Conservation (phyloP, 169 alveolate genomes). For the Babesia gibsoni region DNA sequence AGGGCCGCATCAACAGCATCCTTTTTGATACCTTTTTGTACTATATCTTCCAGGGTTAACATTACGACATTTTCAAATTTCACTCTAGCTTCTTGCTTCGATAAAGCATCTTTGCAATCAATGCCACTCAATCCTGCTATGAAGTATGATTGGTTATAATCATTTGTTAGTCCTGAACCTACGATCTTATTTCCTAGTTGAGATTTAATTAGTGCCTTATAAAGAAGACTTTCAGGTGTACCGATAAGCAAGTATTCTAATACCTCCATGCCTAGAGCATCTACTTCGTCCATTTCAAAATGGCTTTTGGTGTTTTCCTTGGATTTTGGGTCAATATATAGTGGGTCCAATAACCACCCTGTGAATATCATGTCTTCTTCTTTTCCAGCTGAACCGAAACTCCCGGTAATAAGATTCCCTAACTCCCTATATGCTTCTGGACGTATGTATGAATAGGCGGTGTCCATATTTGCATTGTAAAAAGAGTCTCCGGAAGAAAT, state of each 20-base stretch:
- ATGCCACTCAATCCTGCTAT: constrained; percentile 50
- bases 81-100: constrained; percentile 33
- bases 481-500: constrained; percentile 3
- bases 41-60: constrained; percentile 55
- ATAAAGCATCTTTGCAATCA: not conserved
- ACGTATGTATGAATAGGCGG: constrained; percentile 1
- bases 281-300: constrained; percentile 42
- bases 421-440: constrained; percentile 39
- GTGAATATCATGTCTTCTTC: constrained; percentile 57
- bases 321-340: not conserved
- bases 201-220: constrained; percentile 66
- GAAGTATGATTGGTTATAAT: constrained; percentile 41
- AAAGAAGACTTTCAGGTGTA: constrained; percentile 68
- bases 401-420: not conserved
- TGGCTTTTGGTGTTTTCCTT: not conserved
- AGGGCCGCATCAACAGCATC: constrained; percentile 74
- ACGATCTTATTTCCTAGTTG: constrained; percentile 51
- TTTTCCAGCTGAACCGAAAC: constrained; percentile 27
- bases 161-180: constrained; percentile 37
- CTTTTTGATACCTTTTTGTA: constrained; percentile 68
- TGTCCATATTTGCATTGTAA: constrained; percentile 28
- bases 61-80: constrained; percentile 63
- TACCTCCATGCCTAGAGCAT: constrained; percentile 55
- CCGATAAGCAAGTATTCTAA: constrained; percentile 56
- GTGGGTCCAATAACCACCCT: constrained; percentile 62